Base-by-base conservation (phyloP, 352 stramenopile species). In the Globisporangium iwayamae region DNA sequence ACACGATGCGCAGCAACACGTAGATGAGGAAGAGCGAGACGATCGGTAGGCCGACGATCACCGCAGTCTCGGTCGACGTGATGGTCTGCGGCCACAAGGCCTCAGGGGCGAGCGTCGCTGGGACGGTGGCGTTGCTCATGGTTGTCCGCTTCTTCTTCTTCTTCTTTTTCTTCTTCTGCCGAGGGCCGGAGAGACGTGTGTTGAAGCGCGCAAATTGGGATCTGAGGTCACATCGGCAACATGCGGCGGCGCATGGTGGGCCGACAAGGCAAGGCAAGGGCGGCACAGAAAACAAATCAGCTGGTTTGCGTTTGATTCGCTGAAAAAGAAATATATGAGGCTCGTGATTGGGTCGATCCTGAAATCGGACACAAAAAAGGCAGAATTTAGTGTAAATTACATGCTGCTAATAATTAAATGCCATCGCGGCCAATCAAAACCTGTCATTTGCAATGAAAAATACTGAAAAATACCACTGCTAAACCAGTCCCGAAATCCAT, bases 1-100 rank as follows among this genome's bases (percentile, higher is more conserved):
- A 91, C 34, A 91, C 68, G 14, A 90, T 43, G 22, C 79, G 81
- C 52, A 92, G 64, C 55, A 92, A 59, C 32, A 90, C 65, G 70
- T 90, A 83, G 58, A 77, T 83, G 47, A 87, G 38, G 20, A 85
- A 48, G 36, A 90, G 66, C 30, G 79, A 71, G 36, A 78, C 43
- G 25, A 90, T 30, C 1, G 81, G 81, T 56, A 89, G 53, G 6
- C 66, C 65, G 11, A 72, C 67, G 25, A 91, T 65, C 32, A 77
- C 64, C 56, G 43, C 57, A 32, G 47, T 53, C 45, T 69, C 30
- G 20, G 32, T 3, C 20, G 53, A 48, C 30, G 70, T 72, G 51
- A 69, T 77, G 20, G 43, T 64, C 38, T 73, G n/a, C 39, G 59
- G 69, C 71, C 71, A 77, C 58, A 70, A 53, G 45, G 32, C 28